Conservation (phyloP, 176 grass and related monocot genomes). For the Leersia perrieri region DNA sequence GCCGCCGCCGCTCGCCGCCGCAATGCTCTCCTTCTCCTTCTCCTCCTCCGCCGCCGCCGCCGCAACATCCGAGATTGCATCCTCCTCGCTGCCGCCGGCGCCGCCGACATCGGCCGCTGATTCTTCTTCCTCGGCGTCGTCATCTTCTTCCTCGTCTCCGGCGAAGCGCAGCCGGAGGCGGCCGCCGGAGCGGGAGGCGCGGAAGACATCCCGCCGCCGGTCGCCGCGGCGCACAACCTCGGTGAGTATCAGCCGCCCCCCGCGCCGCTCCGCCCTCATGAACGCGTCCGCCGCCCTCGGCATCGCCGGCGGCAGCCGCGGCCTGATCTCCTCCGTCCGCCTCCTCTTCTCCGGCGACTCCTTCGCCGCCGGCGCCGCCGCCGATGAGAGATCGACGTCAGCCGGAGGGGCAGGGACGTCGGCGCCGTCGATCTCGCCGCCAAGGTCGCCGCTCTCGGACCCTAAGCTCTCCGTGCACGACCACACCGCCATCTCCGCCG, state of each 20-base stretch:
- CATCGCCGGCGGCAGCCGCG: conserved; percentile 46
- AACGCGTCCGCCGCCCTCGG: conserved; percentile 33
- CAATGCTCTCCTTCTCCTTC: neutral
- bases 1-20: neutral
- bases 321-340: conserved; percentile 5
- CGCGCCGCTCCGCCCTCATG: conserved; percentile 61
- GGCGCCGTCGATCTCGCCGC: conserved; percentile 44
- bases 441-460: conserved; percentile 64
- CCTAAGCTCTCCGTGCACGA: conserved; percentile 82
- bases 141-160: neutral
- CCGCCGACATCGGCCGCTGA: no score
- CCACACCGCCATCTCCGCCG: conserved; percentile 16
- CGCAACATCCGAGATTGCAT: neutral
- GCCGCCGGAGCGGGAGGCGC: conserved; percentile 45
- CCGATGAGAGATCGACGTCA: no score
- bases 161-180: conserved; percentile 56
- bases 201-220: conserved; percentile 44
- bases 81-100: neutral
- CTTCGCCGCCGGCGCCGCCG: neutral
- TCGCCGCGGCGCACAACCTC: conserved; percentile 41
- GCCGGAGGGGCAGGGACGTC: no score
- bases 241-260: conserved; percentile 68
- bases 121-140: no score
- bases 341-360: neutral
- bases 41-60: neutral